A percentile compares a stretch with the other conserved stretches of the same genome.
phyloP scores from a whole-genome alignment of 1,139 yeast genomes.

The Komagataea norvegica region DNA sequence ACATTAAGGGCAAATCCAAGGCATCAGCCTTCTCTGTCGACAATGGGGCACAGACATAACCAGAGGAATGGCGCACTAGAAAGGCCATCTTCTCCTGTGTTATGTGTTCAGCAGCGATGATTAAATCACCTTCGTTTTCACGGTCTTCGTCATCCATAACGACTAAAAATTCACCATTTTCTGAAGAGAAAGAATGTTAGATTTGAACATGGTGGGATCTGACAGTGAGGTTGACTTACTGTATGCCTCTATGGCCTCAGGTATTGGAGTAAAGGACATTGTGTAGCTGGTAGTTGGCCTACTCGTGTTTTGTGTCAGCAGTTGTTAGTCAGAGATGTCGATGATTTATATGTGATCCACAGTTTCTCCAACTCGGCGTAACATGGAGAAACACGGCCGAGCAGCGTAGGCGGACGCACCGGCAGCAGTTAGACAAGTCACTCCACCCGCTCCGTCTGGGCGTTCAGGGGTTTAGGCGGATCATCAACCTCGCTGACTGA shows the following conservation, averaged over 20 bases:
- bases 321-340: background rate
- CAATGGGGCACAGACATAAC: slow-evolving; percentile 91
- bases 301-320: background rate
- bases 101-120: slow-evolving; percentile 78
- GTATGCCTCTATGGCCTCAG: slow-evolving; percentile 76
- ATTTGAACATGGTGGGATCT: background rate
- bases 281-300: background rate
- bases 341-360: slow-evolving; percentile 3
- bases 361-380: too few species aligned
- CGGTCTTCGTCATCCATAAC: slow-evolving; percentile 96
- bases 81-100: slow-evolving; percentile 93
- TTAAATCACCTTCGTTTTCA: slow-evolving; percentile 97
- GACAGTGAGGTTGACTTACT: slow-evolving; percentile 28
- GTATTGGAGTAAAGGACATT: slow-evolving; percentile 47
- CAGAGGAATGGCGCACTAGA: slow-evolving; percentile 81
- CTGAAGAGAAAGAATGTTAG: slow-evolving; percentile 22
- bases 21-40: slow-evolving; percentile 72
- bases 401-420: background rate
- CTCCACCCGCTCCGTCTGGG: too few species aligned
- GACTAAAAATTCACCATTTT: slow-evolving; percentile 81
- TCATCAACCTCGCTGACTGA: background rate
- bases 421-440: slow-evolving; percentile 1
- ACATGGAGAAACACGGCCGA: too few species aligned
- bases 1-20: slow-evolving; percentile 77
- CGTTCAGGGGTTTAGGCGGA: background rate